Percentiles rank a stretch among this genome's conserved stretches.
phyloP scores from a whole-genome alignment of 2,329 filamentous ascomycete genomes.

The Chaetothyriales sp. region DNA sequence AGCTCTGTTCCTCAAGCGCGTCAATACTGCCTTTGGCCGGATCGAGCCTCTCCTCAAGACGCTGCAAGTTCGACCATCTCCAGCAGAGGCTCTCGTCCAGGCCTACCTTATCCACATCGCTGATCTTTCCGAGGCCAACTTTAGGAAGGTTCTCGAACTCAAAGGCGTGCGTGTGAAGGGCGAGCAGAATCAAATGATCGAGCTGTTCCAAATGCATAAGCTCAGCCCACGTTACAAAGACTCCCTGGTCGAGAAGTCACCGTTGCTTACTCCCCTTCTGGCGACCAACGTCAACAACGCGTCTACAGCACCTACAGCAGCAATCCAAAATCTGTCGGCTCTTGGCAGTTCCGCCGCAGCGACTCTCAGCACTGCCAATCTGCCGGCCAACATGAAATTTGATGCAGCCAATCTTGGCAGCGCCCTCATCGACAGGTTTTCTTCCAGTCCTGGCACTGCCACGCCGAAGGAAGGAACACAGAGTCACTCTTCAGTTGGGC shows the following conservation, averaged over 20 bases:
- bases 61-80: slow-evolving; percentile 78
- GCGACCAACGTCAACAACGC: slow-evolving; percentile 16
- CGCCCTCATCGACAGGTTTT: slow-evolving; percentile 51
- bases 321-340: slow-evolving; percentile 32
- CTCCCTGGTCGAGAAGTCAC: slow-evolving; percentile 53
- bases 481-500: slow-evolving; percentile 41
- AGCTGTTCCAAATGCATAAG: slow-evolving; percentile 80
- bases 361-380: slow-evolving; percentile 29
- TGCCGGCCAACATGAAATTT: slow-evolving; percentile 43
- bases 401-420: slow-evolving; percentile 72
- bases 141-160: slow-evolving; percentile 87
- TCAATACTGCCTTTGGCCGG: slow-evolving; percentile 67
- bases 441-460: slow-evolving; percentile 30
- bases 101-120: slow-evolving; percentile 95
- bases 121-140: slow-evolving; percentile 85
- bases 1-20: slow-evolving; percentile 64
- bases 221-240: slow-evolving; percentile 46
- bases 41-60: slow-evolving; percentile 92
- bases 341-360: slow-evolving; percentile 28
- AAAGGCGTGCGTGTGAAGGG: slow-evolving; percentile 72
- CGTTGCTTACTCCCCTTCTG: slow-evolving; percentile 52
- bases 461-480: background rate
- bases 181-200: slow-evolving; percentile 68
- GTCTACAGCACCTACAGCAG: slow-evolving; percentile 25
- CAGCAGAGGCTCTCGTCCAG: slow-evolving; percentile 85